Percentiles rank a stretch among this genome's conserved stretches.
These are phyloP conservation scores for Xylaria multiplex DNA, from an alignment of 2,329 filamentous ascomycete species.

Conservation along the genomic window DNA sequence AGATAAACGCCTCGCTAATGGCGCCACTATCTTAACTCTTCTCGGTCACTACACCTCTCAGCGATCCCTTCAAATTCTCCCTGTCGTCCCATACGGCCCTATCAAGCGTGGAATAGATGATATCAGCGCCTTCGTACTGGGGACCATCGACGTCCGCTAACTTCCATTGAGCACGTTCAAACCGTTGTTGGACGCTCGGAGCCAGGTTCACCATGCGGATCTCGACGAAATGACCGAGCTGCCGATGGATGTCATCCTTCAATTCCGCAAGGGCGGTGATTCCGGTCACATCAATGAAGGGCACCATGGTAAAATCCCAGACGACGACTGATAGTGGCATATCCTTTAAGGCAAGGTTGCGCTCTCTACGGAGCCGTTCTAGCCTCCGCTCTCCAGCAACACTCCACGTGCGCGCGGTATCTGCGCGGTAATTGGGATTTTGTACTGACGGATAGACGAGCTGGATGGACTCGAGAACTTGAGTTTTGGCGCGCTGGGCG, in stretches of 20 bases:
- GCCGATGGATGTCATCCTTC: slow-evolving; percentile 46
- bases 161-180: slow-evolving; percentile 45
- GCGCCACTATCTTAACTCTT: slow-evolving; percentile 35
- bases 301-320: slow-evolving; percentile 46
- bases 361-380: slow-evolving; percentile 43
- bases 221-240: slow-evolving; percentile 45
- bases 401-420: slow-evolving; percentile 47
- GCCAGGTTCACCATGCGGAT: slow-evolving; percentile 45
- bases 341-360: slow-evolving; percentile 40
- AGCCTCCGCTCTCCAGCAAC: slow-evolving; percentile 46
- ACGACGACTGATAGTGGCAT: slow-evolving; percentile 46
- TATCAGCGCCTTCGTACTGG: slow-evolving; percentile 40
- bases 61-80: slow-evolving; percentile 45
- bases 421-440: slow-evolving; percentile 38
- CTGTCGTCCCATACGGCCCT: slow-evolving; percentile 46
- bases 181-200: slow-evolving; percentile 39
- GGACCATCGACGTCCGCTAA: slow-evolving; percentile 43
- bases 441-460: slow-evolving; percentile 46
- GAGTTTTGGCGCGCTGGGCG: slow-evolving; percentile 56
- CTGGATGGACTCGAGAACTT: slow-evolving; percentile 46
- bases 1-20: not conserved
- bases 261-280: slow-evolving; percentile 48
- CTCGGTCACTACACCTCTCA: slow-evolving; percentile 46
- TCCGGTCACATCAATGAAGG: slow-evolving; percentile 48
- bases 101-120: slow-evolving; percentile 46